Evolutionary conservation across 163 green algal genomes (phyloP), one percentile per base, ranked within the genome.

Genomic region (Scenedesmus sp.): DNA sequence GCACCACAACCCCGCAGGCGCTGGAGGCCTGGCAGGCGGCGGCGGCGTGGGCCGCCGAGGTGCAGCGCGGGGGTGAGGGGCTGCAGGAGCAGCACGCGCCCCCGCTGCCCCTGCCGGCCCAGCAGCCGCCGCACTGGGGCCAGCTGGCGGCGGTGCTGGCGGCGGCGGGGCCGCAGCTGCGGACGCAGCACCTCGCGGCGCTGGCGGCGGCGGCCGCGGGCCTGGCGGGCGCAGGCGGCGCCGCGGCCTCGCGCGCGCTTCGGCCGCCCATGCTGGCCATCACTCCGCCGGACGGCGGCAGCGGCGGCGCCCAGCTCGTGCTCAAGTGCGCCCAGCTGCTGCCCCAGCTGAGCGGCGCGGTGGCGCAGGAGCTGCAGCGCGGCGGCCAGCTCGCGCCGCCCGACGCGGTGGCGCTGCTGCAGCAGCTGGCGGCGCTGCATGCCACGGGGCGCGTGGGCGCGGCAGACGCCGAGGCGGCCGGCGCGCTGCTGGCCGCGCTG

Each of bases 41-140:
- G 58, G 69, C 54, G 44, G 5, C 24, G 14, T 77, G 69, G 69
- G 54, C 69, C n/a, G 28, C 29, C 28, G 15, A 44, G 56, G 28
- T 44, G 56, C 26, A 64, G 56, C 54, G 20, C 26, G 26, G 34
- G 54, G 26, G 20, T 47, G 47, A 63, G 47, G 29, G 48, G 47
- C 65, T 50, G n/a, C 36, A 57, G n/a, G 18, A 64, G n/a, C 48
- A 75, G 50, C 54, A 50, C 2, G 26, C 22, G 9, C 67, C 26
- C 18, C 67, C 56, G 13, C 4, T 22, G 3, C 28, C 53, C 7
- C 51, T 33, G 29, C 22, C 14, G 15, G 10, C 31, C 24, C 29
- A 64, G 53, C 69, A 77, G 53, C 69, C 66, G 53, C 69, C 47
- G 54, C 44, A n/a, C 29, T 67, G 54, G 69, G 69, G 34, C 20